Base-by-base conservation (phyloP, 352 stramenopile genomes). In the Phytophthora pisi region DNA sequence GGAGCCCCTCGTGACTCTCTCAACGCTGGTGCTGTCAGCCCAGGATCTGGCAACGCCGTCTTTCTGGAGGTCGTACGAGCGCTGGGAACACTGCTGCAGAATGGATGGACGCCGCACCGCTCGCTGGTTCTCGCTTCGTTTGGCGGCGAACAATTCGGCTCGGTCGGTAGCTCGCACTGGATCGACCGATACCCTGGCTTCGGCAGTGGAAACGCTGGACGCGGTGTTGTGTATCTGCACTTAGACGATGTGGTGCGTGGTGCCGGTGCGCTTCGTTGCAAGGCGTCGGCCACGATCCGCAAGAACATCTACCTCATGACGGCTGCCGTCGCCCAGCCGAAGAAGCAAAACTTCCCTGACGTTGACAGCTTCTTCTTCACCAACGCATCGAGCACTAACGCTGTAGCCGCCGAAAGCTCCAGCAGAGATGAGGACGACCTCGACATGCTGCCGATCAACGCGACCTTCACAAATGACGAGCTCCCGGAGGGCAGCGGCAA, bases 291-390 rank as follows among this genome's bases (percentile, higher is more conserved):
- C 15, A 88, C 82, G 0, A 73, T 96, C 36, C 84, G 82, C 38
- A 92, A 90, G 61, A 91, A 81, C 53, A 87, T 94, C 46, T 89
- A 86, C 64, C 78, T 90, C 56, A 89, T 86, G 77, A 83, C 81
- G 24, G 78, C 82, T 30, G 74, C 84, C 31, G 69, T 96, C 26
- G 82, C 78, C 43, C 84, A 96, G 61, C 86, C 86, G 11, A 82
- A 93, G 71, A 45, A 65, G 11, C 67, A 82, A 24, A 57, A 88
- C 28, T 72, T 64, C 3, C 65, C 70, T n/a, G 68, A 77, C 16
- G 65, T 79, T n/a, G 64, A 64, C 11, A 86, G 74, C 13, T 88
- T 92, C 54, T 89, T 92, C 70, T 64, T 72, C 57, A 36, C 13
- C 9, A 72, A 72, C 43, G 55, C 47, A n/a, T 78, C 60, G 9